Conservation (phyloP, 2,329 filamentous ascomycete species). For the Diaporthe sp. region DNA sequence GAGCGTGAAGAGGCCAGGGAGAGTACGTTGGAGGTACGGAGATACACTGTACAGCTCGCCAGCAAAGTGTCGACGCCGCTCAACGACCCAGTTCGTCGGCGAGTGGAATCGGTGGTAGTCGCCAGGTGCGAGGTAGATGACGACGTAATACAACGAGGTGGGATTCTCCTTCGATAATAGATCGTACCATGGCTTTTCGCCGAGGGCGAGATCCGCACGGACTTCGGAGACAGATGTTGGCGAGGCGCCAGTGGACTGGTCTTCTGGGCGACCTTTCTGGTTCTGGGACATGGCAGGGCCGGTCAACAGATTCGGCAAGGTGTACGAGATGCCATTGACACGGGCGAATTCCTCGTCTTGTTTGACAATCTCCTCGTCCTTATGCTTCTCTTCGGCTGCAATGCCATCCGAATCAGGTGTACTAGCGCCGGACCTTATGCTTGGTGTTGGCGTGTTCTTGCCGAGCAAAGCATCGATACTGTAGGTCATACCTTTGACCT, state of each 20-base stretch:
- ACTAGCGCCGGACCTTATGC: conserved; percentile 54
- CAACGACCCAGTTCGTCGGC: conserved; percentile 94
- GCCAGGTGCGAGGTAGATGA: conserved; percentile 95
- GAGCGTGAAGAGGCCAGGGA: conserved; percentile 94
- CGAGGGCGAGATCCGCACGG: conserved; percentile 83
- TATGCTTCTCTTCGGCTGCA: conserved; percentile 48
- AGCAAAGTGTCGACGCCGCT: conserved; percentile 95
- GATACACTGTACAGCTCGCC: conserved; percentile 96
- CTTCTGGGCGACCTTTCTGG: conserved; percentile 68
- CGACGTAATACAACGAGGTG: conserved; percentile 89
- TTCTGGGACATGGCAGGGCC: conserved; percentile 68
- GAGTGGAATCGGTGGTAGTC: conserved; percentile 99
- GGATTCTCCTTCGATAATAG: conserved; percentile 72
- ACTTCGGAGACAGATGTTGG: conserved; percentile 86
- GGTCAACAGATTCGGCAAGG: conserved; percentile 87
- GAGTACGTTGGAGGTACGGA: conserved; percentile 91
- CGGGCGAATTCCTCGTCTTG: conserved; percentile 93
- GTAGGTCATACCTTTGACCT: conserved; percentile 99
- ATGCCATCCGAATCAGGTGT: conserved; percentile 51
- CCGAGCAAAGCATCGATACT: conserved; percentile 93
- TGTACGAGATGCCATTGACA: conserved; percentile 96
- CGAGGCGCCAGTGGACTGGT: conserved; percentile 79
- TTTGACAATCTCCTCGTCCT: conserved; percentile 77
- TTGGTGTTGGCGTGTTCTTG: conserved; percentile 69
- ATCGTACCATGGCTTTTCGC: conserved; percentile 79